Evolutionary conservation across 2,329 filamentous ascomycete genomes (phyloP), one percentile per base, ranked within the genome.

Genomic region (Juglanconis oblonga): DNA sequence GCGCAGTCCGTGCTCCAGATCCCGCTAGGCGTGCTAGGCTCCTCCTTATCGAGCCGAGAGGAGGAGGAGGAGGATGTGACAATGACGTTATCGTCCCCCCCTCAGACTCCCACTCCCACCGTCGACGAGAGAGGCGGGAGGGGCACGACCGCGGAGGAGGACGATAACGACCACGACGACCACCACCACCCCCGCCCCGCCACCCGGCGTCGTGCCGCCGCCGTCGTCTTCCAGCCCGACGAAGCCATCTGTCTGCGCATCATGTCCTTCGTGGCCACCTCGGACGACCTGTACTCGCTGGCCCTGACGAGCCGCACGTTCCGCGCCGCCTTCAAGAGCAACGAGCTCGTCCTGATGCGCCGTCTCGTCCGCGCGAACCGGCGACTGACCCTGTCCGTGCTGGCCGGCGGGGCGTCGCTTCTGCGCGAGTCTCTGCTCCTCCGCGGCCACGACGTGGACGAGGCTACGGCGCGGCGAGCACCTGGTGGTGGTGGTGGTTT

Each of bases 251-350:
- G 73, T 13, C 64, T 80, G 9, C 72, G 69, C 7, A 75, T 82
- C 10, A 66, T 83, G 24, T 66, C 71, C 6, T 67, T 74, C 3
- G 63, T 81, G 2, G 74, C 75, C 4, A 68, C 73, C 11, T 64
- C 78, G 5, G 69, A 74, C 2, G 79, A 82, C 62, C 67, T 82
- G 9, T 73, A 75, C 50, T 69, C 74, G 1, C 71, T 74, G 0
- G 79, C 79, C 0, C 72, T 77, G 70, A 69, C 75, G 29, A 78
- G 73, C 60, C 73, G 72, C 45, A 68, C 67, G 4, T 81, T 79
- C 62, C 81, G 80, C 44, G 70, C 71, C 6, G 75, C 76, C 2
- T 82, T 78, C 57, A 77, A 79, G 67, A 71, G 71, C 47, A 73
- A 81, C 57, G 77, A 81, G 64, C 68, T 75, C 2, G 64, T 63